Percentiles rank a stretch among this genome's conserved stretches.
Conservation (phyloP, 768 basidiomycete genomes). For the Crassisporium funariophilum region DNA sequence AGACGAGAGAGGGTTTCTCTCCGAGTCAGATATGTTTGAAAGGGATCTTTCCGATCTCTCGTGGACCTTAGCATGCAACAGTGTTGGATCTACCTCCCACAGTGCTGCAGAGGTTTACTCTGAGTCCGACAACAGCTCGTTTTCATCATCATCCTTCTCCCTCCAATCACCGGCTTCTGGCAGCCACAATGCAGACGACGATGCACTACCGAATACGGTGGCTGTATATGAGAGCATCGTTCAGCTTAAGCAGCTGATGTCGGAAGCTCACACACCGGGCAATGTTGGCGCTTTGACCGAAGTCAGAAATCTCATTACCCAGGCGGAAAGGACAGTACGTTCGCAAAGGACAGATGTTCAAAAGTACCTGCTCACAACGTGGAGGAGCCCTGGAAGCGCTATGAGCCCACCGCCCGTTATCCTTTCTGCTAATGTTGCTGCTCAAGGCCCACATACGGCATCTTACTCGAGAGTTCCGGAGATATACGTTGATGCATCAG, state of each 20-base stretch:
- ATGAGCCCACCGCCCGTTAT: background rate
- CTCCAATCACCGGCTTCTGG: too few relatives aligned
- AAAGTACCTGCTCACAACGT: constrained; percentile 20
- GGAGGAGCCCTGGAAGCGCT: constrained; percentile 8
- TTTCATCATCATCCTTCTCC: too few relatives aligned
- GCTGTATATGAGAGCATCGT: background rate
- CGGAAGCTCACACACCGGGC: background rate
- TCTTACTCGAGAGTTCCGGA: constrained; percentile 10
- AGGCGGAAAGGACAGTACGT: constrained; percentile 22
- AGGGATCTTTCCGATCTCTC: too few relatives aligned
- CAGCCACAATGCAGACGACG: too few relatives aligned
- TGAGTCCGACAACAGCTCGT: too few relatives aligned
- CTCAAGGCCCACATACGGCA: too few relatives aligned
- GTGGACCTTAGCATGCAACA: too few relatives aligned
- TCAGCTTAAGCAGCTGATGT: constrained; percentile 3
- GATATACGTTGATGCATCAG: constrained; percentile 45
- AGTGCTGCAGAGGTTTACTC: too few relatives aligned
- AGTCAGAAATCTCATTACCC: constrained; percentile 17
- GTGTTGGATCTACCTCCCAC: too few relatives aligned
- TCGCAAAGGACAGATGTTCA: constrained; percentile 17
- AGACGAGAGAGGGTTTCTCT: background rate
- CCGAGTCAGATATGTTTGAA: too few relatives aligned
- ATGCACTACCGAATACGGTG: too few relatives aligned
- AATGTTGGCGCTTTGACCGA: constrained; percentile 5
- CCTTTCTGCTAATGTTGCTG: background rate